A percentile compares a stretch with the other conserved stretches of the same genome.
Conservation (phyloP, 129 eudicot genomes). For the Flaveria sonorensis region DNA sequence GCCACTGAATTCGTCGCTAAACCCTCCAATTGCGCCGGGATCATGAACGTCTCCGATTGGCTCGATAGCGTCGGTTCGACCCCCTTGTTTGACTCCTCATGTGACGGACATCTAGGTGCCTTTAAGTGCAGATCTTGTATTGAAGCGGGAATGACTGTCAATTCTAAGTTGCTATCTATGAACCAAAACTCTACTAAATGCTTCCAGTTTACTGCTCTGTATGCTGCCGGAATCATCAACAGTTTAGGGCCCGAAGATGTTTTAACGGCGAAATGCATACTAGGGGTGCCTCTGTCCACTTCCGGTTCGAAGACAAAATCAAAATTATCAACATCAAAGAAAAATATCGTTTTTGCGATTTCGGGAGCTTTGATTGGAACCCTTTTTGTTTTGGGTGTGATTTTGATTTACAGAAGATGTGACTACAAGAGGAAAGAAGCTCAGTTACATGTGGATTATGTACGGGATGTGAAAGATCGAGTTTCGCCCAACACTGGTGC, state of each 20-base stretch:
- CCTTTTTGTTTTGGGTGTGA: conserved; percentile 23
- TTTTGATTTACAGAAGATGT: conserved; percentile 32
- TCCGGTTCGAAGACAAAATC: not conserved
- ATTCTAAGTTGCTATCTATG: conserved; percentile 46
- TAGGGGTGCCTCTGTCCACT: conserved; percentile 47
- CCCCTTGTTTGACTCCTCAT: conserved; percentile 40
- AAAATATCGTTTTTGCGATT: conserved; percentile 39
- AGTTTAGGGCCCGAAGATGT: conserved; percentile 56
- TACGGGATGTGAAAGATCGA: conserved; percentile 45
- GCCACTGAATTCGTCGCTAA: conserved; percentile 39
- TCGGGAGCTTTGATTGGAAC: conserved; percentile 53
- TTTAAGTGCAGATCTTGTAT: conserved; percentile 55
- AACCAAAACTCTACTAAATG: conserved; percentile 59
- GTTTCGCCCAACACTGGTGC: conserved; percentile 68
- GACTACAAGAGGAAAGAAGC: conserved; percentile 34
- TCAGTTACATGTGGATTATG: conserved; percentile 48
- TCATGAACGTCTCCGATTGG: conserved; percentile 50
- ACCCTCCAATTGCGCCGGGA: conserved; percentile 55
- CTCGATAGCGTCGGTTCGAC: conserved; percentile 25
- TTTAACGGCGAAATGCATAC: conserved; percentile 52
- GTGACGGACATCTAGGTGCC: conserved; percentile 47
- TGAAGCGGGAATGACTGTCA: conserved; percentile 55
- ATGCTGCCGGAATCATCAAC: conserved; percentile 71
- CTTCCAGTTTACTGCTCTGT: conserved; percentile 54
- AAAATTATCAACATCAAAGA: conserved; percentile 8